Conservation (phyloP, 2,329 filamentous ascomycete genomes). For the Trichoderma oligosporum region DNA sequence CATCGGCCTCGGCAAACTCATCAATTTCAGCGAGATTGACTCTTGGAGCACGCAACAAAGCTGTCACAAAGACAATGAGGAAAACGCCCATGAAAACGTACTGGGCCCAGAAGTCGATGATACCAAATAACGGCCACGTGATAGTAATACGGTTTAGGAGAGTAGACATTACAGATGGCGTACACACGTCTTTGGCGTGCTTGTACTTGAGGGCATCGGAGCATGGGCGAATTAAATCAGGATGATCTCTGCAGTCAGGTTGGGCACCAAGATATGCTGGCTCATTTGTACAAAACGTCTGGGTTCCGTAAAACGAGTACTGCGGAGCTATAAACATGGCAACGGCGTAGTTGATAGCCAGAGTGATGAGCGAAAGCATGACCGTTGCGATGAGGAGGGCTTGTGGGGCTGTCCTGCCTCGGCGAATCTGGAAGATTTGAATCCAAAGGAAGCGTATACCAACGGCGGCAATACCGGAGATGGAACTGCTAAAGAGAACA, state of each 20-base stretch:
- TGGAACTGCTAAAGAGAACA: conserved; percentile 82
- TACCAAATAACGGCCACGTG: conserved; percentile 93
- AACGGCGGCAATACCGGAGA: conserved; percentile 78
- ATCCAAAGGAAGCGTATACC: conserved; percentile 98
- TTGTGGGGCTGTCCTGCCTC: conserved; percentile 84
- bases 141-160: conserved; percentile 90
- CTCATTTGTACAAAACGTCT: conserved; percentile 83
- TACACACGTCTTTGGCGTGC: conserved; percentile 79
- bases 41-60: conserved; percentile 75
- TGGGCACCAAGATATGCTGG: conserved; percentile 59
- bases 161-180: conserved; percentile 83
- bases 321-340: conserved; percentile 94
- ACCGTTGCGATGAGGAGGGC: conserved; percentile 87
- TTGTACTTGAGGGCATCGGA: conserved; percentile 69
- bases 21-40: conserved; percentile 75
- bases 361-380: conserved; percentile 80
- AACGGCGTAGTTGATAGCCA: conserved; percentile 89
- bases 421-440: conserved; percentile 84
- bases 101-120: conserved; percentile 92
- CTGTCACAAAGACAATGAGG: conserved; percentile 72
- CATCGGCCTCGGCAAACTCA: conserved; percentile 83
- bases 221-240: conserved; percentile 73
- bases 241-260: conserved; percentile 70
- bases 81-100: conserved; percentile 87
- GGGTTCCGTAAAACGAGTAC: conserved; percentile 89